Evolutionary conservation across 2,329 filamentous ascomycete species (phyloP), one percentile per base, ranked within the genome.

Genomic region (Ceratocystis huliohia): DNA sequence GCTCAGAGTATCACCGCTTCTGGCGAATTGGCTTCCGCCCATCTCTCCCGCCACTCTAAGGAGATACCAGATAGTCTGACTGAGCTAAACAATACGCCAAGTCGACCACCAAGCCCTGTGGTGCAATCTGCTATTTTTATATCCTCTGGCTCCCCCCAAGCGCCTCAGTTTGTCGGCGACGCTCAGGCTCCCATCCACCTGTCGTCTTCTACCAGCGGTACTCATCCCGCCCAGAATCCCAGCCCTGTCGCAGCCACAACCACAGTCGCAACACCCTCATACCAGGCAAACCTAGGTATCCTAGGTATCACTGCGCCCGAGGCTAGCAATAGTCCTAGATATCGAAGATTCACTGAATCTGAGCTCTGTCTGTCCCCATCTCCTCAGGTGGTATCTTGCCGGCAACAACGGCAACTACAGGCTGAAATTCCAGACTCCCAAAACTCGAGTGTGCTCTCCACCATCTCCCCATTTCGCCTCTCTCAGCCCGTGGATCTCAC

Each of bases 371-470:
- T n/a, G 25, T 30, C 56, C 13, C 56, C 28, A n/a, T 50, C 28
- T 6, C 30, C 41, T 63, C 44, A 48, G 22, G 30, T 17, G 8
- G 13, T 48, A 5, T n/a, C 56, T 44, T 28, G 22, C 1, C 44
- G 8, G 10, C 61, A 46, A 8, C 6, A 62, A n/a, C 61, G 46
- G 1, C 22, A 48, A 8, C 15, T 37, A 3, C 25, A 33, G 13
- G 6, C 15, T 13, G 66, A 68, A 48, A 66, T 68, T 44, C 64
- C 64, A 61, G 66, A 66, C 63, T 68, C 66, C 10, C 64, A 68
- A 61, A 64, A 64, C 28, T 33, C 53, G 28, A 63, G n/a, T 25
- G 5, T 41, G 46, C 30, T 46, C 25, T 65, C 33, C 10, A 45
- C 61, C 20, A 13, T 37, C 2, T 61, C 37, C 5, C 53, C 8